phyloP scores from a whole-genome alignment of 106 monocot species.

The Platanthera zijinensis region DNA sequence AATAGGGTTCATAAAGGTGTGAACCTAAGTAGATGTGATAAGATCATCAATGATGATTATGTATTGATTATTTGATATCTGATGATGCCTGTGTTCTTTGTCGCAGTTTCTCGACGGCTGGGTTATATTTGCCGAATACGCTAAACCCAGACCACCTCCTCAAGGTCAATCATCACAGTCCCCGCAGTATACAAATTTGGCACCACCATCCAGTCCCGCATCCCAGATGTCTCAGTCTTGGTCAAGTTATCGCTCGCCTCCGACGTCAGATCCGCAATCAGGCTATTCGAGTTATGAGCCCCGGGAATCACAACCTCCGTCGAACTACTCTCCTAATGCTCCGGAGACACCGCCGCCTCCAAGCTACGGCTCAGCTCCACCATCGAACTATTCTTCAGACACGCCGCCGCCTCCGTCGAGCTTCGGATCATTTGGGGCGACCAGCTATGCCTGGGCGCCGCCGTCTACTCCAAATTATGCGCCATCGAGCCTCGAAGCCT shows the following conservation, averaged over 20 bases:
- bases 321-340: not conserved
- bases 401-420: not conserved
- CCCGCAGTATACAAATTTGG: not conserved
- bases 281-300: not conserved
- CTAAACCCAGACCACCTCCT: constrained; percentile 38
- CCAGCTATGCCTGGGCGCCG: not conserved
- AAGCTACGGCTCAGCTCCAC: not conserved
- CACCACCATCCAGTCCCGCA: not conserved
- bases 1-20: too few species aligned
- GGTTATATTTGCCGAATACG: constrained; percentile 97
- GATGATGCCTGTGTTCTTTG: not conserved
- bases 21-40: too few species aligned
- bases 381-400: not conserved
- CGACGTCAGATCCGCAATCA: not conserved
- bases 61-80: not conserved
- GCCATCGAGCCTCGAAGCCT: not conserved
- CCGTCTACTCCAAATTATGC: not conserved
- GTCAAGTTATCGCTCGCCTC: not conserved
- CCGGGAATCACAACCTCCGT: not conserved
- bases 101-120: constrained; percentile 73
- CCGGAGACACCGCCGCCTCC: not conserved
- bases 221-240: not conserved
- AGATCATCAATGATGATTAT: not conserved
- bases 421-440: not conserved
- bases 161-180: constrained; percentile 2